A percentile compares a stretch with the other conserved stretches of the same genome.
Evolutionary conservation across 1,284 basidiomycete species (phyloP).

Genomic region (Ustilago crameri): DNA sequence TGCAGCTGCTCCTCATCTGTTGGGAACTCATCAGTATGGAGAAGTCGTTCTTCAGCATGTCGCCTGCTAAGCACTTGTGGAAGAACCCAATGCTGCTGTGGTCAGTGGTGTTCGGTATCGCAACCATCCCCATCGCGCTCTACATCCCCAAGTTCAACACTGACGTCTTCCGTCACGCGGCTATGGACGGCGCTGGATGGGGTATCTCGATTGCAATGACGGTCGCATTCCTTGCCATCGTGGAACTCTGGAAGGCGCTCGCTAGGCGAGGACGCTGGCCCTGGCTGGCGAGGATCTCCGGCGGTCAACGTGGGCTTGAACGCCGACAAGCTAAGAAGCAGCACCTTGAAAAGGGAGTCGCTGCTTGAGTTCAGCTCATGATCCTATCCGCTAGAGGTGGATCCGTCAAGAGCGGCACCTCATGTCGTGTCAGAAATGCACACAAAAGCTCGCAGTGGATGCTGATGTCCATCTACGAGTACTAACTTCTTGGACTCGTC

Average conservation of each 20-base stretch:
- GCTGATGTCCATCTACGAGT: too few species aligned
- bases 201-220: slow-evolving; percentile 56
- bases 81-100: slow-evolving; percentile 59
- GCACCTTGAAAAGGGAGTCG: slow-evolving; percentile 12
- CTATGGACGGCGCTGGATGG: slow-evolving; percentile 57
- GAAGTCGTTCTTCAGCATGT: slow-evolving; percentile 55
- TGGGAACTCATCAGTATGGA: slow-evolving; percentile 63
- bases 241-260: slow-evolving; percentile 61
- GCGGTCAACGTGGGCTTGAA: slow-evolving; percentile 50
- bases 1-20: slow-evolving; percentile 58
- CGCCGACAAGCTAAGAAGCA: slow-evolving; percentile 41
- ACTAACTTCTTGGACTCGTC: too few species aligned
- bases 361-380: slow-evolving; percentile 9
- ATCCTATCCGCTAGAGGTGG: too few species aligned
- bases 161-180: slow-evolving; percentile 56
- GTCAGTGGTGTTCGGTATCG: slow-evolving; percentile 55
- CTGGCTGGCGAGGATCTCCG: slow-evolving; percentile 58
- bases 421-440: too few species aligned
- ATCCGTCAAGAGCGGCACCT: too few species aligned
- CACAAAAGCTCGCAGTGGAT: too few species aligned
- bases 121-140: slow-evolving; percentile 57
- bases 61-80: slow-evolving; percentile 53
- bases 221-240: slow-evolving; percentile 36
- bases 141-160: slow-evolving; percentile 63
- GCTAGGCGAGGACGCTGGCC: slow-evolving; percentile 55